These are phyloP conservation scores for Coelastrella sp. DNA, from an alignment of 139 green algal species.

Conservation along the genomic window DNA sequence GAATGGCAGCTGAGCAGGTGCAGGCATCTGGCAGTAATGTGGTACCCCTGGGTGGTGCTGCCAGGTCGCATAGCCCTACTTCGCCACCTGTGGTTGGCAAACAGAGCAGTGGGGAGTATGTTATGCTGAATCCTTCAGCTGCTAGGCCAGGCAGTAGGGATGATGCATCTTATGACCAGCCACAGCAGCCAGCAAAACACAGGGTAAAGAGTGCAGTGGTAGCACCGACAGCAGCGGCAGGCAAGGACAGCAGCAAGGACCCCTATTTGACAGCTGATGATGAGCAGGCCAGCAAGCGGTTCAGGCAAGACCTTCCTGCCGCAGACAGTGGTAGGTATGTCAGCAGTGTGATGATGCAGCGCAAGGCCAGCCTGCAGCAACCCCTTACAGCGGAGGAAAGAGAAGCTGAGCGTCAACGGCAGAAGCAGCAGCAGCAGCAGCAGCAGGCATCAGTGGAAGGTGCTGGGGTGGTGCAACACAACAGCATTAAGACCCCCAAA, in stretches of 20 bases:
- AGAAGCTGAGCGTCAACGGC: neutral
- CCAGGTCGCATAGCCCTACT: neutral
- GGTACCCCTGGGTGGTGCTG: neutral
- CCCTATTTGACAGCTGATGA: neutral
- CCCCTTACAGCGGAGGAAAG: constrained; percentile 18
- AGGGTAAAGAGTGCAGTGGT: constrained; percentile 23
- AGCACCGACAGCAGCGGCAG: neutral
- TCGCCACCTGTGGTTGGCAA: neutral
- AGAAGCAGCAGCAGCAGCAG: constrained; percentile 23
- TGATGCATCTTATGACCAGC: neutral
- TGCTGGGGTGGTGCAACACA: too few species aligned
- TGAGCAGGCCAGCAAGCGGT: neutral
- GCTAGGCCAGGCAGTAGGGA: neutral
- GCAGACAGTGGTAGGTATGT: constrained; percentile 1
- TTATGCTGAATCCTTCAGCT: constrained; percentile 5
- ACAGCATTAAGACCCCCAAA: too few species aligned
- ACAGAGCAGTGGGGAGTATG: constrained; percentile 15
- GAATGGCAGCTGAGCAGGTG: neutral
- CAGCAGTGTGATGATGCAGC: constrained; percentile 31
- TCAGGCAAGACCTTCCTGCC: neutral
- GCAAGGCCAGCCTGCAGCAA: neutral
- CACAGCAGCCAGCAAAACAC: neutral
- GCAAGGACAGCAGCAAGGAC: neutral
- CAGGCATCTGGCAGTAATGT: neutral
- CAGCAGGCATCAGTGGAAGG: too few species aligned